phyloP scores from a whole-genome alignment of 768 basidiomycete species.

The Russula vinacea region DNA sequence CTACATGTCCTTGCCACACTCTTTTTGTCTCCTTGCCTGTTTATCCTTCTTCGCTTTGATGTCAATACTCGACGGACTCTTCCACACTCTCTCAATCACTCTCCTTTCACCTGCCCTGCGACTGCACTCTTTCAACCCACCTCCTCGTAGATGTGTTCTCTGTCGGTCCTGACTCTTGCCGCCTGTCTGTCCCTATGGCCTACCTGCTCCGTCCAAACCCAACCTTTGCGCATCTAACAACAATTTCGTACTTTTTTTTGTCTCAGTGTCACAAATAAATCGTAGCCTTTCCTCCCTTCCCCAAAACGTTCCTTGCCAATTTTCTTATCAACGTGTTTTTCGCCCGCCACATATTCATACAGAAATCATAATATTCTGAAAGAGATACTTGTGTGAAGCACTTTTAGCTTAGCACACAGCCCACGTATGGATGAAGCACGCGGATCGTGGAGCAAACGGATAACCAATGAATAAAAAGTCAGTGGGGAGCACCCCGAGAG shows the following conservation, averaged over 20 bases:
- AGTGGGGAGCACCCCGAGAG: neutral
- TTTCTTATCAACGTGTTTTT: neutral
- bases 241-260: slow-evolving; percentile 17
- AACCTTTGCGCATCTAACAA: slow-evolving; percentile 19
- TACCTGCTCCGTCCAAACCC: slow-evolving; percentile 6
- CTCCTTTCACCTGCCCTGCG: neutral
- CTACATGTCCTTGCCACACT: neutral
- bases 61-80: slow-evolving; percentile 15
- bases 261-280: slow-evolving; percentile 6
- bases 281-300: neutral
- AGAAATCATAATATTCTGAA: neutral
- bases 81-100: slow-evolving; percentile 15
- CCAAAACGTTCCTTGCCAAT: neutral
- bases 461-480: neutral
- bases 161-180: slow-evolving; percentile 1
- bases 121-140: neutral
- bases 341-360: neutral
- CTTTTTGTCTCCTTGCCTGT: neutral
- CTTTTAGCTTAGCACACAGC: neutral
- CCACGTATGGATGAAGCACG: neutral
- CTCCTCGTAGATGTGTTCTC: slow-evolving; percentile 5
- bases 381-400: neutral
- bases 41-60: neutral
- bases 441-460: slow-evolving; percentile 20
- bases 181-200: slow-evolving; percentile 12